phyloP scores from a whole-genome alignment of 208 protist species.

The Acanthamoeba sp. region DNA sequence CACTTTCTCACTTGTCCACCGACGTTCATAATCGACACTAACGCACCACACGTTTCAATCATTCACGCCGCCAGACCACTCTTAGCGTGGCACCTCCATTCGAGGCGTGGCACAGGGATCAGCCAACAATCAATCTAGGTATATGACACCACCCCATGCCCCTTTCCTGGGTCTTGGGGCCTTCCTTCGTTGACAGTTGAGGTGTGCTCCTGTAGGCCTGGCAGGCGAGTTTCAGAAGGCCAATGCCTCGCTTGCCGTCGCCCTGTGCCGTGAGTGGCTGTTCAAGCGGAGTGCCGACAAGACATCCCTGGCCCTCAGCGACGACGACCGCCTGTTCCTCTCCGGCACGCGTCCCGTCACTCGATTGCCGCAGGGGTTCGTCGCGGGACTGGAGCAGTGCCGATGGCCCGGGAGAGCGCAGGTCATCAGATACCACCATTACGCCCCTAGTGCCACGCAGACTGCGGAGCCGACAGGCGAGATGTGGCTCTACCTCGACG shows the following conservation, averaged over 20 bases:
- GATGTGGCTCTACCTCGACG: slow-evolving; percentile 58
- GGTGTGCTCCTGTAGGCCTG: neutral
- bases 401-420: slow-evolving; percentile 65
- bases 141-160: neutral
- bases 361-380: neutral
- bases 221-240: slow-evolving; percentile 47
- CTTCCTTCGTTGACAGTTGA: neutral
- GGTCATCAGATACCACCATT: neutral
- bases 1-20: neutral
- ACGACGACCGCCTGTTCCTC: neutral
- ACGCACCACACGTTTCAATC: too few relatives aligned
- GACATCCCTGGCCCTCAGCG: neutral
- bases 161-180: too few relatives aligned
- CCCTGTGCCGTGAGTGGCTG: slow-evolving; percentile 53
- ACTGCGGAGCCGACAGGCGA: neutral
- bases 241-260: slow-evolving; percentile 63
- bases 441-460: neutral
- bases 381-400: slow-evolving; percentile 19
- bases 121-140: neutral
- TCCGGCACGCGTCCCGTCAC: neutral
- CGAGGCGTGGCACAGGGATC: neutral
- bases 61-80: neutral
- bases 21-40: neutral
- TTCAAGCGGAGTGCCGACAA: neutral
- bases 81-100: neutral